A percentile compares a stretch with the other conserved stretches of the same genome.
Evolutionary conservation across 768 basidiomycete species (phyloP).

Genomic region (Termitomyces sp.): DNA sequence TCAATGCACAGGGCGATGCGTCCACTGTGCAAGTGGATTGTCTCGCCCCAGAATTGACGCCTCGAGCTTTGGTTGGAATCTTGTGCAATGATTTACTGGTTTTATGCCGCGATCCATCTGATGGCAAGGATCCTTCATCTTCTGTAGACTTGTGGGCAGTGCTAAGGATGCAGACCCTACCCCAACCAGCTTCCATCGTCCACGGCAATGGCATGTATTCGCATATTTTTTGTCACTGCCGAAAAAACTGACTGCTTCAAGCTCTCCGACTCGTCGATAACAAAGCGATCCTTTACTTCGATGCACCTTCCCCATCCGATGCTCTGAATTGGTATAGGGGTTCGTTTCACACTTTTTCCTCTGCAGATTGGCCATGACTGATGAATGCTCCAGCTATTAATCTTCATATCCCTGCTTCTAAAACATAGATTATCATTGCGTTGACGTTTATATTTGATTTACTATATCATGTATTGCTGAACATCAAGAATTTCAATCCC

Average conservation of each 20-base stretch:
- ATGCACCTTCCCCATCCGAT: constrained; percentile 77
- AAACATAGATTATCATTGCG: constrained; percentile 41
- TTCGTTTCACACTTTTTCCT: constrained; percentile 23
- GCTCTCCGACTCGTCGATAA: constrained; percentile 87
- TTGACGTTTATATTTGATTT: constrained; percentile 10
- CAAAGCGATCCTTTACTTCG: constrained; percentile 88
- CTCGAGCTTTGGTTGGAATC: constrained; percentile 73
- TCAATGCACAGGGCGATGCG: constrained; percentile 71
- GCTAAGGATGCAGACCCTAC: constrained; percentile 88
- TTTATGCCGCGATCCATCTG: constrained; percentile 81
- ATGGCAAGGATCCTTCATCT: constrained; percentile 69
- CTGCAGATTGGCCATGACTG: neutral
- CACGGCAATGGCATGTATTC: constrained; percentile 67
- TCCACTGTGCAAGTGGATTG: constrained; percentile 87
- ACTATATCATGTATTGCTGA: constrained; percentile 15
- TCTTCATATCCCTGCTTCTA: constrained; percentile 80
- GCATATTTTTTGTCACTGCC: constrained; percentile 1
- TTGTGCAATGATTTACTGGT: constrained; percentile 93
- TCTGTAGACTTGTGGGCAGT: constrained; percentile 95
- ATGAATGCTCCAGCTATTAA: constrained; percentile 62
- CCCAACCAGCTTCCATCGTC: constrained; percentile 86
- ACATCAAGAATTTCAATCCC: constrained; percentile 11
- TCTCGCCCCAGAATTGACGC: constrained; percentile 80
- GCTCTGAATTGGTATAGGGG: constrained; percentile 91
- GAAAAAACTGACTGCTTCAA: constrained; percentile 20